Percentiles rank a stretch among this genome's conserved stretches.
Conservation (phyloP, 306 rosid genomes). For the Mucuna pruriens region DNA sequence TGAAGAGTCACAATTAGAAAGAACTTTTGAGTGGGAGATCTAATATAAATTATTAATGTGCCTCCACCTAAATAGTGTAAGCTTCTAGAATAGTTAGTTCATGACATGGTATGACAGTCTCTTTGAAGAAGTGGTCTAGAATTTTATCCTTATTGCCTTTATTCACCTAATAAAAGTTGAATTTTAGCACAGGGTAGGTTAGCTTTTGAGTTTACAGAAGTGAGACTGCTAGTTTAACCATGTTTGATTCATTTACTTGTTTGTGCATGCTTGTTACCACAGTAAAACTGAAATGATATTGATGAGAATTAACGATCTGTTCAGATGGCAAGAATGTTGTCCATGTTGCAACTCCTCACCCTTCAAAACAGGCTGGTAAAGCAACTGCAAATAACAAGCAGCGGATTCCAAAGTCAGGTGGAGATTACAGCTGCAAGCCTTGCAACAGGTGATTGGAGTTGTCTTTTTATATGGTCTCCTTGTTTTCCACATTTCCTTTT, state of each 20-base stretch:
- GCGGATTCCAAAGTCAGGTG: neutral
- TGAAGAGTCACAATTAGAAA: neutral
- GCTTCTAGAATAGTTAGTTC: neutral
- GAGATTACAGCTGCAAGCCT: conserved; percentile 2
- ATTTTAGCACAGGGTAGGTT: neutral
- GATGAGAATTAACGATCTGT: neutral
- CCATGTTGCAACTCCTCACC: conserved; percentile 6
- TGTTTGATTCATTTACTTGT: neutral
- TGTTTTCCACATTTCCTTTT: neutral
- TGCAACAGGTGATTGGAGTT: neutral
- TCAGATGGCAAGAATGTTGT: neutral
- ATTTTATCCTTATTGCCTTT: neutral
- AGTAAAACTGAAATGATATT: neutral
- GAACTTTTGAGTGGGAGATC: neutral
- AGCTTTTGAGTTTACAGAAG: neutral
- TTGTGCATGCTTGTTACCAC: neutral
- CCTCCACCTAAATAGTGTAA: neutral
- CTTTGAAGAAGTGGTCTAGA: neutral
- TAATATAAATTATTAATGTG: neutral
- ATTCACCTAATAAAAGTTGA: neutral
- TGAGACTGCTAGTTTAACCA: neutral
- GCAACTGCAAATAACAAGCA: neutral
- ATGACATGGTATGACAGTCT: neutral
- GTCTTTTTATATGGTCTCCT: neutral
- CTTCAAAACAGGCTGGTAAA: conserved; percentile 12